Conservation (phyloP, 1,284 basidiomycete species). For the Melanopsichium pennsylvanicum region DNA sequence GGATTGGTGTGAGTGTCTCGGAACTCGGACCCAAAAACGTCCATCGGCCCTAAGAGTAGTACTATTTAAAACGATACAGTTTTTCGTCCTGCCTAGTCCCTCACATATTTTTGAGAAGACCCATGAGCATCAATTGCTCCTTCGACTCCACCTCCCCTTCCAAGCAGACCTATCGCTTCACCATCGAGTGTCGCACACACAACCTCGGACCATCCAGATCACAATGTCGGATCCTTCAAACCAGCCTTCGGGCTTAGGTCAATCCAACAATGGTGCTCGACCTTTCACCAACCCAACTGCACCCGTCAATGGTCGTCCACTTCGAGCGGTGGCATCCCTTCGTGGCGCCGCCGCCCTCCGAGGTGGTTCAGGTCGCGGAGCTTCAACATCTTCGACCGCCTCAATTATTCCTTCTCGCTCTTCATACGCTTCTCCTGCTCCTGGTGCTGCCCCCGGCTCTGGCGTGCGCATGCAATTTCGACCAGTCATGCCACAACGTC, state of each 20-base stretch:
- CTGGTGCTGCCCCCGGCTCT: constrained; percentile 16
- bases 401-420: constrained; percentile 41
- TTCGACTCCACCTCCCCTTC: too few species aligned
- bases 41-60: too few species aligned
- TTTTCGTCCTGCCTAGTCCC: too few species aligned
- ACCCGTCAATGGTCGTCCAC: constrained; percentile 6
- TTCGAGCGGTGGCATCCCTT: constrained; percentile 30
- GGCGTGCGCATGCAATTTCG: constrained; percentile 52
- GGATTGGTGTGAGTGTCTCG: too few species aligned
- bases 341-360: constrained; percentile 32
- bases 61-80: too few species aligned
- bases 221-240: constrained; percentile 31
- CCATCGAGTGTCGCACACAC: too few species aligned
- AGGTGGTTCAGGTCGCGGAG: constrained; percentile 15
- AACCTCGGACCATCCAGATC: too few species aligned
- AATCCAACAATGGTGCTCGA: constrained; percentile 10
- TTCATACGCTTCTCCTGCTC: constrained; percentile 35
- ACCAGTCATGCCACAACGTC: constrained; percentile 58
- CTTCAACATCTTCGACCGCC: constrained; percentile 12
- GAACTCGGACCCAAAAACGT: too few species aligned
- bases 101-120: too few species aligned
- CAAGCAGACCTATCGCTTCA: too few species aligned
- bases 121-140: too few species aligned
- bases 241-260: constrained; percentile 20
- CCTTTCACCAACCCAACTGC: background rate